Conservation (phyloP, 1,284 basidiomycete species). For the Trichosporon sp. region DNA sequence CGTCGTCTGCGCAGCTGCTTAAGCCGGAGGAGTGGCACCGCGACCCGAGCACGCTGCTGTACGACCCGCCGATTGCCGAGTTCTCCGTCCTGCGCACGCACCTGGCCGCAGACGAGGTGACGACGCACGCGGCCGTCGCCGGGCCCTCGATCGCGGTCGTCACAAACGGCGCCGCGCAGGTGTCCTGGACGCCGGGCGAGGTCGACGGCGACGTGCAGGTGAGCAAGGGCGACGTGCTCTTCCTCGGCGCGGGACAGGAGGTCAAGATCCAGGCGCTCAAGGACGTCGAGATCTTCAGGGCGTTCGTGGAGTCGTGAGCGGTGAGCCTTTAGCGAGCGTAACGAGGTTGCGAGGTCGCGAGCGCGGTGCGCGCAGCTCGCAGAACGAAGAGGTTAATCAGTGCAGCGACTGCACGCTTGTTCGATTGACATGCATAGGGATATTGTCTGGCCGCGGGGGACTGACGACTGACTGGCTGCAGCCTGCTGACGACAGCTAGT, state of each 20-base stretch:
- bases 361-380: too few relatives aligned
- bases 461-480: too few relatives aligned
- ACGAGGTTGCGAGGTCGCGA: background rate
- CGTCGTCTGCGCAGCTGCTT: conserved; percentile 66
- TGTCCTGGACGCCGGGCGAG: conserved; percentile 31
- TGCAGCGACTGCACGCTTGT: too few relatives aligned
- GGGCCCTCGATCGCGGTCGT: conserved; percentile 83
- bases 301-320: conserved; percentile 59
- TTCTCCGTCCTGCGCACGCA: conserved; percentile 76
- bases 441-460: background rate
- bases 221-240: conserved; percentile 70
- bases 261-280: conserved; percentile 53
- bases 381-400: background rate
- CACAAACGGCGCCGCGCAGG: conserved; percentile 62
- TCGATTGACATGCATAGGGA: background rate
- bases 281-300: conserved; percentile 64
- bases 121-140: conserved; percentile 58
- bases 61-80: conserved; percentile 91
- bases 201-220: conserved; percentile 54
- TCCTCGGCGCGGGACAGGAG: conserved; percentile 69
- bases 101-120: conserved; percentile 51
- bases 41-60: conserved; percentile 54
- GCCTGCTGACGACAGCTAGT: too few relatives aligned
- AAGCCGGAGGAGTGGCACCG: conserved; percentile 56
- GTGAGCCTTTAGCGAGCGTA: background rate